Evolutionary conservation across 345 rosid species (phyloP), one percentile per base, ranked within the genome.

Genomic region (Bruguiera gymnorhiza): DNA sequence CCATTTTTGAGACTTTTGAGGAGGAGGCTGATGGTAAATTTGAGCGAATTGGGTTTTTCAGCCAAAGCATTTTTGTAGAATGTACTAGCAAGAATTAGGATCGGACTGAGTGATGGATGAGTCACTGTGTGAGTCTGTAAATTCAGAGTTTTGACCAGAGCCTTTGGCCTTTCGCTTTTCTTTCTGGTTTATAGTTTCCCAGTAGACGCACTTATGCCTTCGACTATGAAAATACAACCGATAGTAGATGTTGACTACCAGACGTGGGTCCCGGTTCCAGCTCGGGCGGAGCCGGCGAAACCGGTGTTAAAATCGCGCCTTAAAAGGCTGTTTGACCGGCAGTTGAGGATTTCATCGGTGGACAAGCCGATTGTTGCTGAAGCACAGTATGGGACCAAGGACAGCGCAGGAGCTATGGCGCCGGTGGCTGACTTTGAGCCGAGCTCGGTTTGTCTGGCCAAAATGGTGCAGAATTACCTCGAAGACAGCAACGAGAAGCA

Each of bases 401-500:
- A 62, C 29, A 69, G 31, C 18, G 79, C 61, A 26, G 71, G 34
- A 13, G 77, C 18, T 43, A 36, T 3, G 69, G 71, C 37, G 16
- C 75, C 15, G 97, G 65, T 68, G 57, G 21, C 75, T 21, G 97
- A 90, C 75, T 90, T 95, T 55, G 99, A 95, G 79, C 98, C 97
- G 58, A 95, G 91, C 81, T 87, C 99, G 6, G 80, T 90, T 69
- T 89, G 97, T 67, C 77, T 95, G 74, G 92, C 75, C 59, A 95
- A 90, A 82, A 86, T 95, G 97, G 97, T 95, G 13, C 94, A 83
- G 79, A 92, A 79, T 72, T 95, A 88, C 83, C 86, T 95, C 11
- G 99, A 95, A 70, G 97, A 86, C 58, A 82, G 74, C 75, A 85
- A 83, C 83, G 98, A 95, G 83, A 92, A 86, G 84, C 36, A 16